phyloP scores from a whole-genome alignment of 257 asterid genomes.

The Schizonepeta tenuifolia region DNA sequence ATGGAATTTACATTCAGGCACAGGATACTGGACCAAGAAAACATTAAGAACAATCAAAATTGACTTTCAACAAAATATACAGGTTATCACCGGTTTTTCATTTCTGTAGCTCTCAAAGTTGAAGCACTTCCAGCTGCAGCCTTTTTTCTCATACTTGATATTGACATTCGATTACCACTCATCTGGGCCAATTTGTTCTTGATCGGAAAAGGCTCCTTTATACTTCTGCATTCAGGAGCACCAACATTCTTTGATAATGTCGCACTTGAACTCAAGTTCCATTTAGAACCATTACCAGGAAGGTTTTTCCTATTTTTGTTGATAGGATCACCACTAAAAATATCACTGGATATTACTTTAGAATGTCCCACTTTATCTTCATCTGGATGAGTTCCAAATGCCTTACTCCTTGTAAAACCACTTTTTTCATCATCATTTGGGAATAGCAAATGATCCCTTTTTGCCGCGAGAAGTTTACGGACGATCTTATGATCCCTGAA shows the following conservation, averaged over 20 bases:
- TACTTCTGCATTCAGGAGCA: conserved; percentile 30
- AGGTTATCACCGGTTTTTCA: conserved; percentile 52
- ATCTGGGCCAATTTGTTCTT: conserved; percentile 35
- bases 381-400: conserved; percentile 43
- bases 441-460: conserved; percentile 70
- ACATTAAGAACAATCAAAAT: conserved; percentile 21
- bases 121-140: conserved; percentile 31
- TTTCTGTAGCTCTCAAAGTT: conserved; percentile 40
- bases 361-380: conserved; percentile 31
- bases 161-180: conserved; percentile 31
- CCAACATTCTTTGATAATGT: conserved; percentile 30
- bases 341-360: conserved; percentile 25
- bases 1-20: conserved; percentile 28
- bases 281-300: conserved; percentile 26
- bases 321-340: conserved; percentile 33
- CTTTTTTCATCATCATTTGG: conserved; percentile 45
- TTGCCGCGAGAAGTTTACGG: conserved; percentile 55
- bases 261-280: conserved; percentile 31
- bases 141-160: conserved; percentile 28
- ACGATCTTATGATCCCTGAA: conserved; percentile 65
- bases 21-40: conserved; percentile 30
- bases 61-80: conserved; percentile 27
- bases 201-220: conserved; percentile 39
- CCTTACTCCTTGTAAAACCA: conserved; percentile 50
- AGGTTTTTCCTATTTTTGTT: conserved; percentile 31